phyloP scores from a whole-genome alignment of 148 eudicot species.

The Rhododendron molle region DNA sequence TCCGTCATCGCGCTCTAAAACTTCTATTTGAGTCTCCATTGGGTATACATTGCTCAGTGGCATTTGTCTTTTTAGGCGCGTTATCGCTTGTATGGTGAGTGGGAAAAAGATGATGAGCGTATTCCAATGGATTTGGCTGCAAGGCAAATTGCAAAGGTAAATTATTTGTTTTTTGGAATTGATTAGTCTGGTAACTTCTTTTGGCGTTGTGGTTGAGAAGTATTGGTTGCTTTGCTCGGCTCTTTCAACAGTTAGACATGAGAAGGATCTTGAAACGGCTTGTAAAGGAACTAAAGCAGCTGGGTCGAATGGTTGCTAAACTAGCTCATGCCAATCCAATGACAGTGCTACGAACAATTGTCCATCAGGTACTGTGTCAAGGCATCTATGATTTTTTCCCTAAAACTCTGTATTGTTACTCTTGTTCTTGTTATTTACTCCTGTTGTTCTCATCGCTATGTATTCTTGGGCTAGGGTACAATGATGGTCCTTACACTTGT shows the following conservation, averaged over 20 bases:
- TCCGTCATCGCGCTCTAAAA: neutral
- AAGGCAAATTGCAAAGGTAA: conserved; percentile 91
- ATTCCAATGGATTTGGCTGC: conserved; percentile 93
- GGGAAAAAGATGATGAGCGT: conserved; percentile 95
- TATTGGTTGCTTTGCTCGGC: conserved; percentile 4
- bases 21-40: neutral
- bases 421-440: neutral
- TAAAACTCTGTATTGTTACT: neutral
- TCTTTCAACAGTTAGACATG: conserved; percentile 70
- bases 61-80: conserved; percentile 47
- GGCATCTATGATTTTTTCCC: neutral
- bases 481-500: neutral
- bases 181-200: neutral
- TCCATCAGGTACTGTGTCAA: conserved; percentile 65
- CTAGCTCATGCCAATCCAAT: conserved; percentile 99
- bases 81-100: conserved; percentile 94
- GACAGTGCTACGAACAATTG: conserved; percentile 94
- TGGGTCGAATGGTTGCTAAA: conserved; percentile 99
- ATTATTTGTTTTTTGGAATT: neutral
- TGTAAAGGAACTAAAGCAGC: conserved; percentile 96
- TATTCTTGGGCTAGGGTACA: neutral
- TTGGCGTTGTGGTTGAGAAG: neutral
- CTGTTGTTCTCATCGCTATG: neutral
- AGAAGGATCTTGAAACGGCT: conserved; percentile 95
- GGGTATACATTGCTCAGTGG: neutral